phyloP scores from a whole-genome alignment of 805 yeast genomes.

The Huiozyma naganishii region DNA sequence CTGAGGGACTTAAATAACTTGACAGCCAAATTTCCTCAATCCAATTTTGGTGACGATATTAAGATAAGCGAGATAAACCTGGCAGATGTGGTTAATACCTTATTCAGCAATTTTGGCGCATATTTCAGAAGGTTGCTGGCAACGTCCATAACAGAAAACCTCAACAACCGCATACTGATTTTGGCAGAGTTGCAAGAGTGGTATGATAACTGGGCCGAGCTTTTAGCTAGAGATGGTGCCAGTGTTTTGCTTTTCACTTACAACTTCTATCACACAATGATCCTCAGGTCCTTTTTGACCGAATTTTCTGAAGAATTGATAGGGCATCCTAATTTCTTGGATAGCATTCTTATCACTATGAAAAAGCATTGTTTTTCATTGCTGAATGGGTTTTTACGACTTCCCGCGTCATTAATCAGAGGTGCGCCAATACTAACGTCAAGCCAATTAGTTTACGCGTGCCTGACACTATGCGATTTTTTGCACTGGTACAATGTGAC shows the following conservation, averaged over 20 bases:
- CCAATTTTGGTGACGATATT: slow-evolving; percentile 44
- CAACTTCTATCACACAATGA: slow-evolving; percentile 38
- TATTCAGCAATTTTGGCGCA: slow-evolving; percentile 19
- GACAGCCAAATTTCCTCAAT: slow-evolving; percentile 38
- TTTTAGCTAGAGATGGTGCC: slow-evolving; percentile 38
- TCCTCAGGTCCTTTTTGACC: slow-evolving; percentile 27
- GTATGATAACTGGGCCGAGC: slow-evolving; percentile 35
- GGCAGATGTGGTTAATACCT: slow-evolving; percentile 25
- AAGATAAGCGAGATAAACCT: slow-evolving; percentile 41
- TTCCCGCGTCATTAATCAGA: slow-evolving; percentile 37
- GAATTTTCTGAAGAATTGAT: slow-evolving; percentile 22
- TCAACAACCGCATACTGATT: slow-evolving; percentile 1
- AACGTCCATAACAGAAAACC: slow-evolving; percentile 1
- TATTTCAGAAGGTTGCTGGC: slow-evolving; percentile 15
- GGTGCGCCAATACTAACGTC: slow-evolving; percentile 46
- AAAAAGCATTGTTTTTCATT: slow-evolving; percentile 36
- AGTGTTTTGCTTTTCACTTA: slow-evolving; percentile 38
- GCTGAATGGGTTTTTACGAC: slow-evolving; percentile 33
- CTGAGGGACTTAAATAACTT: slow-evolving; percentile 32
- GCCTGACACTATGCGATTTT: slow-evolving; percentile 41
- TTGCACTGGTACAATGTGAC: slow-evolving; percentile 30
- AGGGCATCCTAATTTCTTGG: slow-evolving; percentile 17
- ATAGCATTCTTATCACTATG: slow-evolving; percentile 31
- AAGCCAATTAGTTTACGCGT: slow-evolving; percentile 44
- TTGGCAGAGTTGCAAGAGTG: slow-evolving; percentile 35